These are phyloP conservation scores for Saksenaea vasiformis DNA, from an alignment of 371 early-diverging fungal species.

Conservation along the genomic window DNA sequence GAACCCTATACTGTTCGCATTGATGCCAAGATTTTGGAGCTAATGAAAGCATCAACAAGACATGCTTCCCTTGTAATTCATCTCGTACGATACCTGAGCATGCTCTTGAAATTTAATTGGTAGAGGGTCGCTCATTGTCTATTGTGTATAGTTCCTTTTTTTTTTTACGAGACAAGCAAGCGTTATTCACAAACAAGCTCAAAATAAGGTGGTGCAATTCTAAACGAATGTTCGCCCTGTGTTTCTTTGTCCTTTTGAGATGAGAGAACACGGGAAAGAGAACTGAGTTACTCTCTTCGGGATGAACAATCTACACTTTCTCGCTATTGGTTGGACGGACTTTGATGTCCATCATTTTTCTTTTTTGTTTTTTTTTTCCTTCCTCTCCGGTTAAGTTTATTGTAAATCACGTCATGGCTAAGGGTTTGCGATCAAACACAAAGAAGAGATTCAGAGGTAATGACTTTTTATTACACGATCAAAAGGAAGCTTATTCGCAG, in stretches of 20 bases:
- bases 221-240: background rate
- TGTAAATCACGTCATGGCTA: slow-evolving; percentile 35
- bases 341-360: background rate
- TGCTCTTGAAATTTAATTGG: slow-evolving; percentile 93
- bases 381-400: background rate
- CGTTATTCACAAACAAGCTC: background rate
- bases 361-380: background rate
- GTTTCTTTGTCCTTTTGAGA: background rate
- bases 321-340: slow-evolving; percentile 1
- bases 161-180: background rate
- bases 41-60: slow-evolving; percentile 33
- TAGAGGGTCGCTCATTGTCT: slow-evolving; percentile 67
- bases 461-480: background rate
- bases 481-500: background rate
- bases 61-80: background rate
- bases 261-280: background rate
- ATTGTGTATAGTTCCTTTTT: background rate
- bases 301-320: too few relatives aligned
- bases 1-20: slow-evolving; percentile 91
- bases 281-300: too few relatives aligned
- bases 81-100: slow-evolving; percentile 73
- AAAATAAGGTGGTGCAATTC: background rate
- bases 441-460: slow-evolving; percentile 47
- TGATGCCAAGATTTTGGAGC: slow-evolving; percentile 92
- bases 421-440: slow-evolving; percentile 45